phyloP scores from a whole-genome alignment of 106 monocot genomes.

The Acorus gramineus region DNA sequence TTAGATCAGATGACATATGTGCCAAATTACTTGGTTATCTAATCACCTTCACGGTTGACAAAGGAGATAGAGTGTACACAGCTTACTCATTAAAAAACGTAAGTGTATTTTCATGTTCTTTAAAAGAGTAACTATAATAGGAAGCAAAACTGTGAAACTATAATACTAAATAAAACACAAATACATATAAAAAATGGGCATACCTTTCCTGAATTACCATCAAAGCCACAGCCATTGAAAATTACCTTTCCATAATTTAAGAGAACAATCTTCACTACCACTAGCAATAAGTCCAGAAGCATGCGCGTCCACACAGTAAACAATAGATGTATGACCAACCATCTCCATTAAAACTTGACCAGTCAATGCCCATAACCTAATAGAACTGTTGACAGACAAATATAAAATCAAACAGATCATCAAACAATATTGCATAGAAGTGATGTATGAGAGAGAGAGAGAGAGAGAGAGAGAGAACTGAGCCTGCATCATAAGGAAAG shows the following conservation, averaged over 20 bases:
- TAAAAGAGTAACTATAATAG: too few relatives aligned
- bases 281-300: constrained; percentile 79
- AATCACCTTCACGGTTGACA: too few relatives aligned
- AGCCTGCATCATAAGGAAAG: neutral
- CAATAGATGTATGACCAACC: constrained; percentile 83
- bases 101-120: too few relatives aligned
- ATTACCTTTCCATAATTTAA: constrained; percentile 92
- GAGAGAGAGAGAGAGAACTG: neutral
- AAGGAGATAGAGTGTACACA: too few relatives aligned
- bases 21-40: too few relatives aligned
- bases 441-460: neutral
- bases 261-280: constrained; percentile 83
- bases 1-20: too few relatives aligned
- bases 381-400: constrained; percentile 39
- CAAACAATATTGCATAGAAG: too few relatives aligned
- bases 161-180: too few relatives aligned
- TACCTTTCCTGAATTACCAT: neutral
- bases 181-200: too few relatives aligned
- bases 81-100: too few relatives aligned
- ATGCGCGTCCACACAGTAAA: constrained; percentile 94
- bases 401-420: neutral
- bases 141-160: too few relatives aligned
- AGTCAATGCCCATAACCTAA: constrained; percentile 87
- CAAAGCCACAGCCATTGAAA: neutral
- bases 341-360: constrained; percentile 88